phyloP scores from a whole-genome alignment of 257 asterid species.

The Verbena officinalis region DNA sequence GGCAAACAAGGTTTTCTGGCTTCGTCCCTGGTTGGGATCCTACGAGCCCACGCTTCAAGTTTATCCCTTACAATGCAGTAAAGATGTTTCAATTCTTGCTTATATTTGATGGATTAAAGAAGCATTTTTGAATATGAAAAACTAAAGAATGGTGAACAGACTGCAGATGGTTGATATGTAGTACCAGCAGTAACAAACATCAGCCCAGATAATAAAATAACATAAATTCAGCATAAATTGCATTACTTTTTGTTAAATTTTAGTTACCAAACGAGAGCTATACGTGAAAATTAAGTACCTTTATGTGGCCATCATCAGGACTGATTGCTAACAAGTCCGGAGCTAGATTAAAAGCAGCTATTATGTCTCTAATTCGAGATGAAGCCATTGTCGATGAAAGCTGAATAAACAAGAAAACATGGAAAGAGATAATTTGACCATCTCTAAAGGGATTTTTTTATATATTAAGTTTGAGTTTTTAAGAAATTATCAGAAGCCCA shows the following conservation, averaged over 20 bases:
- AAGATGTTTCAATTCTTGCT: not conserved
- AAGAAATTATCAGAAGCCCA: too few relatives aligned
- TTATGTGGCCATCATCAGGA: conserved; percentile 57
- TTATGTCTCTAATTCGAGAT: too few relatives aligned
- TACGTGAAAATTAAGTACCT: conserved; percentile 41
- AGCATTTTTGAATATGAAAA: not conserved
- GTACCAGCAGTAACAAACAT: not conserved
- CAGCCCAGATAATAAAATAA: not conserved
- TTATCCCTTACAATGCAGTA: not conserved
- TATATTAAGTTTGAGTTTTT: too few relatives aligned
- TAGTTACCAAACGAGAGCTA: conserved; percentile 4
- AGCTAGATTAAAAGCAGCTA: not conserved
- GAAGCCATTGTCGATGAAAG: too few relatives aligned
- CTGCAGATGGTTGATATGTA: not conserved
- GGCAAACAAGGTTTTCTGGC: too few relatives aligned
- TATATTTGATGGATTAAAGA: not conserved
- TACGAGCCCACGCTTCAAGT: not conserved
- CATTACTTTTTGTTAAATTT: not conserved
- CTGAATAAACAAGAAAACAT: too few relatives aligned
- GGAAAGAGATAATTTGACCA: too few relatives aligned
- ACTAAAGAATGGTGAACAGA: not conserved
- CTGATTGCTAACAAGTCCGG: conserved; percentile 49
- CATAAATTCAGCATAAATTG: not conserved
- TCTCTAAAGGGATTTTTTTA: too few relatives aligned
- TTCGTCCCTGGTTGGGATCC: not conserved